Conservation (phyloP, 257 asterid genomes). For the Striga asiatica region DNA sequence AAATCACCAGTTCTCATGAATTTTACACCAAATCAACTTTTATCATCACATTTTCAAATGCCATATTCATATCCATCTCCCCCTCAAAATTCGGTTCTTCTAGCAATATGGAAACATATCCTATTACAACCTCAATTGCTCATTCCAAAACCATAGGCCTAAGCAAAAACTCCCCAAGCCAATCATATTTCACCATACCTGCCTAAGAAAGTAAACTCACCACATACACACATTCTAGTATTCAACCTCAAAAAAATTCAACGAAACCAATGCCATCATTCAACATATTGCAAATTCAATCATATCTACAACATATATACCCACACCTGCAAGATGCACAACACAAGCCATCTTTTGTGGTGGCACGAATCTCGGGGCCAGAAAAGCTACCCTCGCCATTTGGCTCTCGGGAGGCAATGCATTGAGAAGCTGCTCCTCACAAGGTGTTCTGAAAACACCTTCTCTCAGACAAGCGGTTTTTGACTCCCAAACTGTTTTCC, state of each 20-base stretch:
- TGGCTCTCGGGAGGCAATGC: conserved; percentile 94
- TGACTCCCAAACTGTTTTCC: conserved; percentile 92
- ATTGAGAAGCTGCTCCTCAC: conserved; percentile 57
- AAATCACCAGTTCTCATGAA: too few species aligned
- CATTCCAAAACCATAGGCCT: too few species aligned
- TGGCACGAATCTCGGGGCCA: conserved; percentile 49
- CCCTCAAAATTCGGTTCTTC: too few species aligned
- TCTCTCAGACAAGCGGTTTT: conserved; percentile 63
- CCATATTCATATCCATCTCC: too few species aligned
- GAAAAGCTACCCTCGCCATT: conserved; percentile 81
- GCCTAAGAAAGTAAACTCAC: neutral
- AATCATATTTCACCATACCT: neutral
- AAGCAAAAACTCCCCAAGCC: too few species aligned
- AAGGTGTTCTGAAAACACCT: conserved; percentile 82
- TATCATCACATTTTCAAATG: too few species aligned
- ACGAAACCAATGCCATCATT: neutral
- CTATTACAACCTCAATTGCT: too few species aligned
- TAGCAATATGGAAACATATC: too few species aligned
- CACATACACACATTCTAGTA: neutral
- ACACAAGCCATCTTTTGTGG: conserved; percentile 79
- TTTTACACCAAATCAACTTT: too few species aligned
- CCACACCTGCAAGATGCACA: conserved; percentile 91
- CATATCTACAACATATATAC: neutral
- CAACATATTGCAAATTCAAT: neutral
- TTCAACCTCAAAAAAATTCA: neutral